Base-by-base conservation (phyloP, 257 asterid genomes). In the Hygrophila difformis region DNA sequence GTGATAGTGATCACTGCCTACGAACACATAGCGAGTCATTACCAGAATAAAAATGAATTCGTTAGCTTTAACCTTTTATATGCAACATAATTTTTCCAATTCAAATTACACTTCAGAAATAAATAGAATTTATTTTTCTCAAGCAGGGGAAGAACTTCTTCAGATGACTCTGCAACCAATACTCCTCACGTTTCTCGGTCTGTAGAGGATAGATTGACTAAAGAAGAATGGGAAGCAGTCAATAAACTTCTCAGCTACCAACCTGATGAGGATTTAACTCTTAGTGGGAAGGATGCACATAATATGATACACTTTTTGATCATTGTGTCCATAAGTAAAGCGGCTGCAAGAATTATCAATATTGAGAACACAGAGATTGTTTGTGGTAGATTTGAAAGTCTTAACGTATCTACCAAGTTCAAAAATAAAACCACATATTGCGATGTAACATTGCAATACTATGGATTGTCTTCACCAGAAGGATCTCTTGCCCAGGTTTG, bases 211-310 rank as follows among this genome's bases (percentile, higher is more conserved):
- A 64, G 73, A 56, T 63, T 91, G 73, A 85, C 94, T 33, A 87
- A 77, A 70, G 98, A 91, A 68, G 96, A 91, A 68, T 91, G 96
- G 96, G 93, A 82, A 62, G 95, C 96, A 26, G 87, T 91, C 58
- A 91, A 91, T 68, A 91, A 86, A 48, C 66, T 91, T 51, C 76
- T 91, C 18, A 91, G 95, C 76, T 76, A 64, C 71, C 98, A 86
- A 71, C 88, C 93, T 39, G 96, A 82, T 53, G 96, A 82, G 72
- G 93, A 86, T 68, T 55, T 78, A 82, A 53, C 66, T 49, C 85
- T 68, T 46, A 53, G 60, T 56, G 81, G 86, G 59, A 91, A 78
- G 76, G 94, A 82, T 65, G 44, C 61, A 61, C 89, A 67, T 58
- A 86, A 76, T 75, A 72, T 81, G 84, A 91, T 70, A 52, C 80